Conservation (phyloP, 169 alveolate species). For the Eimeria acervulina region DNA sequence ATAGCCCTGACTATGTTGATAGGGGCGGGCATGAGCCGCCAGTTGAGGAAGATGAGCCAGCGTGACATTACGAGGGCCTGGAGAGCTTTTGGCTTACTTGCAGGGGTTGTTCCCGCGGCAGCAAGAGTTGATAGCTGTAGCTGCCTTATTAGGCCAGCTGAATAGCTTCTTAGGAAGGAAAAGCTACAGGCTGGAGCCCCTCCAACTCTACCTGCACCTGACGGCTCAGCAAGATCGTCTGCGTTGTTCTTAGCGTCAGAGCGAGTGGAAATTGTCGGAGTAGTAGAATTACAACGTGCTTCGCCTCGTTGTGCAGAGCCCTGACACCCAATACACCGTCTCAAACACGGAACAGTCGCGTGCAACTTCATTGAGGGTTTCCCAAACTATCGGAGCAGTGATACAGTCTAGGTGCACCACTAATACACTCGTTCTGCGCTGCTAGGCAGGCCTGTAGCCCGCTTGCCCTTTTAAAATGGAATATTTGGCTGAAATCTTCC, state of each 20-base stretch:
- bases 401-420: no score
- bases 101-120: not conserved
- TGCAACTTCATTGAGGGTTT: not conserved
- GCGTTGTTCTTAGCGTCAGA: not conserved
- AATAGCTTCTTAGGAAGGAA: slow-evolving; percentile 38
- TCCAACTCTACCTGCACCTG: not conserved
- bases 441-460: no score
- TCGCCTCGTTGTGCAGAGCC: no score
- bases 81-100: not conserved
- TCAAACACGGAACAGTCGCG: not conserved
- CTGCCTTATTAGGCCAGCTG: not conserved
- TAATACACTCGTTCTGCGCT: no score
- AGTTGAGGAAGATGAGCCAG: not conserved
- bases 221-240: not conserved
- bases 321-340: not conserved
- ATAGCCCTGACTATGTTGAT: not conserved
- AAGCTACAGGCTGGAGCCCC: not conserved
- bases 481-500: no score
- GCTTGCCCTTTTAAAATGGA: no score
- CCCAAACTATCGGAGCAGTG: not conserved
- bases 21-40: not conserved
- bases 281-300: no score
- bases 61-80: not conserved
- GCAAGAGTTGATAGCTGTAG: slow-evolving; percentile 21
- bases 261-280: not conserved